Percentiles rank a stretch among this genome's conserved stretches.
Conservation (phyloP, 257 asterid genomes). For the Penstemon eatonii region DNA sequence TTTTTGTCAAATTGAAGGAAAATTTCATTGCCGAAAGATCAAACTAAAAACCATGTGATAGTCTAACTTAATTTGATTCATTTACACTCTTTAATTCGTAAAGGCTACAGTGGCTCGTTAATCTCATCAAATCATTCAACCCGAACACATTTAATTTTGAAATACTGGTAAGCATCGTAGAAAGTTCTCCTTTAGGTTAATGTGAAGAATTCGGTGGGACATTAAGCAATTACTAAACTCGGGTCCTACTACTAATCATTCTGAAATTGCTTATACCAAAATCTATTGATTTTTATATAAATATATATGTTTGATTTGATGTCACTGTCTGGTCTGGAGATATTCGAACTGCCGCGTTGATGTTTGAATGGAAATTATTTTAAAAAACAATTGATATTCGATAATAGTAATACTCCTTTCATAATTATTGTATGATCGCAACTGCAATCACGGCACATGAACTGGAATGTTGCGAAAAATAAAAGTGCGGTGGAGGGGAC, state of each 20-base stretch:
- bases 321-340: not conserved
- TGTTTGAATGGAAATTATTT: not conserved
- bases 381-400: not conserved
- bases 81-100: too few species aligned
- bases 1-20: too few species aligned
- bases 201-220: not conserved
- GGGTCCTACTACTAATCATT: slow-evolving; percentile 31
- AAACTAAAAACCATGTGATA: too few species aligned
- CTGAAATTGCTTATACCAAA: slow-evolving; percentile 21
- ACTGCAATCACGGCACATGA: slow-evolving; percentile 39
- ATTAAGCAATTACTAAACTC: slow-evolving; percentile 6
- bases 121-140: too few species aligned
- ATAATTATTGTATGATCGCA: not conserved
- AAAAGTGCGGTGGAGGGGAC: slow-evolving; percentile 5
- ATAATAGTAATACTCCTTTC: not conserved
- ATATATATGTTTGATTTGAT: not conserved
- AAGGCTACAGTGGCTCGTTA: too few species aligned
- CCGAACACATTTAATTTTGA: not conserved
- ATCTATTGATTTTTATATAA: not conserved
- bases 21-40: too few species aligned
- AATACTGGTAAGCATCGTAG: not conserved
- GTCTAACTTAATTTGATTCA: too few species aligned
- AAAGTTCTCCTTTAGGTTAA: not conserved
- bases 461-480: not conserved
- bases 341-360: not conserved